Evolutionary conservation across 1,284 basidiomycete species (phyloP), one percentile per base, ranked within the genome.

Genomic region (Trichosporon inkin): DNA sequence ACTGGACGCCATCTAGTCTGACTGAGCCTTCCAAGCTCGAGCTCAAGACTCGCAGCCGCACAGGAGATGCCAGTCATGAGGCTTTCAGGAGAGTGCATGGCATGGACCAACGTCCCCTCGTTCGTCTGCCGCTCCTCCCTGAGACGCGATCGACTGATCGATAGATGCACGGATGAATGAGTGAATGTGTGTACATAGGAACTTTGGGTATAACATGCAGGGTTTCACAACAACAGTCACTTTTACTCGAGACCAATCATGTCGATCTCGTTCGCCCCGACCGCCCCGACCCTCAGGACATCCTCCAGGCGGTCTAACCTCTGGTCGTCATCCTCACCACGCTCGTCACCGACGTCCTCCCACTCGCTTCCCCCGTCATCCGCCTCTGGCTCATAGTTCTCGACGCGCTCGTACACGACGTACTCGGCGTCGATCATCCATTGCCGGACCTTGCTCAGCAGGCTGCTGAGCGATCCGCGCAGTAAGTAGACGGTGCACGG

Each of bases 401-500:
- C 73, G 14, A 77, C 71, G 13, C 71, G 62, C 57, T 75, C 74
- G 60, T 75, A 74, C 24, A 77, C 49, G 0, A 75, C 71, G 56
- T 77, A 77, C 58, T 77, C 75, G n/a, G 73, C 72, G 59, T 77
- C 75, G 22, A 77, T 70, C 61, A 77, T 67, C 16, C 57, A 58
- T 58, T 75, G 75, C 39, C 67, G 59, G 32, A 72, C 44, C 24
- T 24, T 13, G 16, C 44, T 8, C 14, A 49, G 22, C n/a, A 53
- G 28, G 6, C 24, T 14, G 24, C 24, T 13, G 11, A 49, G 22
- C 13, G 44, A 24, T 13, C 44, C 13, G 16, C 44, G 44, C 44
- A 49, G 11, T 8, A 49, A 16, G 44, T 32, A 49, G 16, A 32
- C 22, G 3, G 44, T 24, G 28, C 24, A 20, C 24, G 44, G 44